Base-by-base conservation (phyloP, 2,329 filamentous ascomycete genomes). In the Cryoendolithus antarcticus region DNA sequence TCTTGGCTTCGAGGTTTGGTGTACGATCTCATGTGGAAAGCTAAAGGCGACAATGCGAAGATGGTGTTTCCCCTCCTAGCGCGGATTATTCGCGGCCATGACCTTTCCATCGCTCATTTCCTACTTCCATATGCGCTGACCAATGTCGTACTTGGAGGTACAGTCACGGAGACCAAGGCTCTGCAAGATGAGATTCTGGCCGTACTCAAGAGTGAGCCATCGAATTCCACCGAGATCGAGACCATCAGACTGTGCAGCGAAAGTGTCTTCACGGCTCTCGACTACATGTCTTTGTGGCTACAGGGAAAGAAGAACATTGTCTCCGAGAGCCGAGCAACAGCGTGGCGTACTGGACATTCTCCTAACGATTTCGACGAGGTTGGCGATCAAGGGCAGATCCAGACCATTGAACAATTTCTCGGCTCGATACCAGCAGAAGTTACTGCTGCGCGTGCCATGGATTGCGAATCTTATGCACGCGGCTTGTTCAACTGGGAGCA, bases 401-500 rank as follows among this genome's bases (percentile, higher is more conserved):
- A 69, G 49, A 71, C 72, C 7, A 82, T 96, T 3, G 83, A 93
- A 40, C 69, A 73, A 0, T 74, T 94, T 36, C 62, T 95, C 12
- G 64, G 68, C n/a, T 66, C 66, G 15, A 80, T 85, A 40, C 80
- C 80, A 0, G 75, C 80, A 3, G 76, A 83, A 49, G 63, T 81
- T 11, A 75, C 83, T 37, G 86, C 91, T 5, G 75, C 77, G 47
- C 76, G 89, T 48, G 88, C 91, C 7, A 76, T 94, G n/a, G 84
- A 95, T 54, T 96, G 89, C 62, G 85, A 84, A 43, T 91, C 93
- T 6, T 96, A 89, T 56, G 80, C 91, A 6, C 77, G 91, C 37
- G 91, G 93, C 1, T 67, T 98, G 11, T 95, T 94, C 55, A 85
- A 96, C 55, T 83, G 93, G 67, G 91, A 99, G 60, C 86, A 93